phyloP scores from a whole-genome alignment of 2,329 filamentous ascomycete species.

The Colletotrichum lini region DNA sequence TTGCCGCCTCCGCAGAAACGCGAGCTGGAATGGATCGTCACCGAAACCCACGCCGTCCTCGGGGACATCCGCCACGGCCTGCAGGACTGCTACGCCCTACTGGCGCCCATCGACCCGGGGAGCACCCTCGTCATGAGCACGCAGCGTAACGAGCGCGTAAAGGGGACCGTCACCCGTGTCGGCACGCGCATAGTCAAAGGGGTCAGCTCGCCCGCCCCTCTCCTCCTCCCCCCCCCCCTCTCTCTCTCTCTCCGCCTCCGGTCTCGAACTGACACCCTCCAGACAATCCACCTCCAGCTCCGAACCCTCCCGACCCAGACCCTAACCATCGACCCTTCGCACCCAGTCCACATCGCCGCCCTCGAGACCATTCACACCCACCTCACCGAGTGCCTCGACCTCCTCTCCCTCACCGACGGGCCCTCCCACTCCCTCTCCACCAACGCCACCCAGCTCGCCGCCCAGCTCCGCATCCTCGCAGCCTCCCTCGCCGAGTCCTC shows the following conservation, averaged over 20 bases:
- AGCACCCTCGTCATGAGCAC: slow-evolving; percentile 93
- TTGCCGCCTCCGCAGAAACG: slow-evolving; percentile 56
- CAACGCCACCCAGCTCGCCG: slow-evolving; percentile 70
- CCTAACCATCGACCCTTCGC: slow-evolving; percentile 62
- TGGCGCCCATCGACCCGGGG: slow-evolving; percentile 87
- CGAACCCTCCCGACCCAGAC: slow-evolving; percentile 73
- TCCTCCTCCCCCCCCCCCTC: too few species aligned
- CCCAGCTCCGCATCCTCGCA: slow-evolving; percentile 69
- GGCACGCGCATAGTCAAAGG: slow-evolving; percentile 94
- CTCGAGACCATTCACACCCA: slow-evolving; percentile 81
- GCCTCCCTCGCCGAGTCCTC: slow-evolving; percentile 67
- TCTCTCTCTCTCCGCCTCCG: background rate
- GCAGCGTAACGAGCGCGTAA: slow-evolving; percentile 87
- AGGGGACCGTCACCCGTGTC: slow-evolving; percentile 91
- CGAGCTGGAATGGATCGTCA: slow-evolving; percentile 70
- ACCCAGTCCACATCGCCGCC: slow-evolving; percentile 74
- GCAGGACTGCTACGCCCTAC: slow-evolving; percentile 88
- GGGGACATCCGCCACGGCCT: slow-evolving; percentile 74
- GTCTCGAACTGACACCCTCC: slow-evolving; percentile 3
- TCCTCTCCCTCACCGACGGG: slow-evolving; percentile 74
- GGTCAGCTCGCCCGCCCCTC: slow-evolving; percentile 63
- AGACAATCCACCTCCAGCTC: slow-evolving; percentile 85
- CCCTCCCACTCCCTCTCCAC: slow-evolving; percentile 64
- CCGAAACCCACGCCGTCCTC: slow-evolving; percentile 64
- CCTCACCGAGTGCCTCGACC: slow-evolving; percentile 86